Evolutionary conservation across 2,329 filamentous ascomycete species (phyloP).

Genomic region (Endoconidiophora polonica): DNA sequence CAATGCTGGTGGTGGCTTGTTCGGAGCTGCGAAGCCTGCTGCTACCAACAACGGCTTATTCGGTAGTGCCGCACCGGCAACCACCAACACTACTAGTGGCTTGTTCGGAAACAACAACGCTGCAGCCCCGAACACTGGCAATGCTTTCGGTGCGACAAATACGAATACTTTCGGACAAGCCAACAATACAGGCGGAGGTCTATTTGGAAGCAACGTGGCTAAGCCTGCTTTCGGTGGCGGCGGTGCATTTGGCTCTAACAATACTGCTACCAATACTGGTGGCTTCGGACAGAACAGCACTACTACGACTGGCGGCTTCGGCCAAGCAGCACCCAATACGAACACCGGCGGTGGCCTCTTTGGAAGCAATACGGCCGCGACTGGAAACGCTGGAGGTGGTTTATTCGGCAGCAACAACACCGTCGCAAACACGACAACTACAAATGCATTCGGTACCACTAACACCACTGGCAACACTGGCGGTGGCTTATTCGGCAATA

Average conservation of each 20-base stretch:
- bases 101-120: slow-evolving; percentile 21
- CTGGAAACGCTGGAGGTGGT: slow-evolving; percentile 22
- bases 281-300: slow-evolving; percentile 20
- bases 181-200: slow-evolving; percentile 19
- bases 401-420: slow-evolving; percentile 27
- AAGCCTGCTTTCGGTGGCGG: slow-evolving; percentile 20
- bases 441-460: slow-evolving; percentile 25
- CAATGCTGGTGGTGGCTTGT: slow-evolving; percentile 19
- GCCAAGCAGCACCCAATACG: slow-evolving; percentile 21
- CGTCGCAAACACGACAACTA: slow-evolving; percentile 1
- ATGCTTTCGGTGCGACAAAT: slow-evolving; percentile 17
- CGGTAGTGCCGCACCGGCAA: slow-evolving; percentile 18
- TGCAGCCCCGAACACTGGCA: slow-evolving; percentile 1
- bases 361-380: slow-evolving; percentile 18
- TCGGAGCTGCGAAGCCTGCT: slow-evolving; percentile 20
- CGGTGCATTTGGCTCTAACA: slow-evolving; percentile 26
- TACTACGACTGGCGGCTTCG: slow-evolving; percentile 15
- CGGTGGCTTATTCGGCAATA: slow-evolving; percentile 25
- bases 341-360: slow-evolving; percentile 20
- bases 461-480: slow-evolving; percentile 15
- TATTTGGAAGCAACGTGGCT: slow-evolving; percentile 18
- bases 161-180: slow-evolving; percentile 17
- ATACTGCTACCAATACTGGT: slow-evolving; percentile 15
- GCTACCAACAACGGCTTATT: slow-evolving; percentile 25
- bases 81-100: slow-evolving; percentile 16